These are phyloP conservation scores for Solidago caesia DNA, from an alignment of 129 eudicot species.

Conservation along the genomic window DNA sequence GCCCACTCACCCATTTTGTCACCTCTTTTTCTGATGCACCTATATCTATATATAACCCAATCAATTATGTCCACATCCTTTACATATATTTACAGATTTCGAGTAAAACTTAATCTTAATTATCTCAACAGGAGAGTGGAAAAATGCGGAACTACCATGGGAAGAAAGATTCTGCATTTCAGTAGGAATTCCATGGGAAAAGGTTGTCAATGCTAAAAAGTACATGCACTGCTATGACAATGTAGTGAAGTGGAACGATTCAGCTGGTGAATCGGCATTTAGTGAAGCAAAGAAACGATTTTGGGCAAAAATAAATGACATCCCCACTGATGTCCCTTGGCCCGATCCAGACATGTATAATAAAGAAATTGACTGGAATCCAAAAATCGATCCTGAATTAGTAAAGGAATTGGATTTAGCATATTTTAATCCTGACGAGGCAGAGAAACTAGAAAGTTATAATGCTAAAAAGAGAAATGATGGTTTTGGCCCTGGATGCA, in stretches of 20 bases:
- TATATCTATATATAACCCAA: not conserved
- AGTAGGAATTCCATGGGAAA: conserved; percentile 68
- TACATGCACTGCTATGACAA: conserved; percentile 51
- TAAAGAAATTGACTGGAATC: conserved; percentile 72
- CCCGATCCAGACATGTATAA: conserved; percentile 60
- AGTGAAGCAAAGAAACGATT: conserved; percentile 59
- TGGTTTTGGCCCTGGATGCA: conserved; percentile 30
- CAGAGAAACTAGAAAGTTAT: conserved; percentile 21
- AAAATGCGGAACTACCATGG: conserved; percentile 58
- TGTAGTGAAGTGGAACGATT: conserved; percentile 68
- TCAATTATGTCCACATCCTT: not conserved
- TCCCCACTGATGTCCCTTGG: conserved; percentile 40
- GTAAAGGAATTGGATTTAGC: conserved; percentile 56
- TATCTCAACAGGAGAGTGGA: conserved; percentile 42
- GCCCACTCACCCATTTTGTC: not conserved
- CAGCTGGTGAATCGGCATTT: conserved; percentile 67
- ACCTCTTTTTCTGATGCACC: not conserved
- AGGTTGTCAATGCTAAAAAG: conserved; percentile 56
- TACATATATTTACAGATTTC: not conserved
- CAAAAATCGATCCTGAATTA: conserved; percentile 48
- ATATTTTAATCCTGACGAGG: conserved; percentile 63
- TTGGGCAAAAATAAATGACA: conserved; percentile 58
- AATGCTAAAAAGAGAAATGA: conserved; percentile 27
- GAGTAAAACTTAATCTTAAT: not conserved
- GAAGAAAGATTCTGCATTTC: conserved; percentile 73